These are phyloP conservation scores for Funneliformis caledonium DNA, from an alignment of 371 early-diverging fungal species.

Conservation along the genomic window DNA sequence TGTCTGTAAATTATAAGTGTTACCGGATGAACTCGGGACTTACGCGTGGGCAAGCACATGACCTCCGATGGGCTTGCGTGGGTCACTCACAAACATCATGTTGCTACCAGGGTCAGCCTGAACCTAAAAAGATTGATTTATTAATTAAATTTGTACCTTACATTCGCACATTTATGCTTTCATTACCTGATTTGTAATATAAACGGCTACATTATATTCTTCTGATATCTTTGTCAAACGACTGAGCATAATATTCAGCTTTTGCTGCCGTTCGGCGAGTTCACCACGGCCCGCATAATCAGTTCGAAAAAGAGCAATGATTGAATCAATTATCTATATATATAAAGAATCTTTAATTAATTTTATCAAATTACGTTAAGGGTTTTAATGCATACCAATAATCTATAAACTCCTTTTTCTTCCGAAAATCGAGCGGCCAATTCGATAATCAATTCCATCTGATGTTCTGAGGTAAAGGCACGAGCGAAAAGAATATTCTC, in stretches of 20 bases:
- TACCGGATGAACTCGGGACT: constrained; percentile 54
- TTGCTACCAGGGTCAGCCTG: constrained; percentile 62
- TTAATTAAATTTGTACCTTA: neutral
- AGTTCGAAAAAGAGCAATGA: constrained; percentile 79
- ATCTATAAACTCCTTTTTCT: constrained; percentile 65
- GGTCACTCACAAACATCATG: constrained; percentile 83
- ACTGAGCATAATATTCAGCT: constrained; percentile 79
- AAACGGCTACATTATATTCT: constrained; percentile 88
- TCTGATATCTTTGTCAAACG: constrained; percentile 83
- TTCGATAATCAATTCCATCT: constrained; percentile 76
- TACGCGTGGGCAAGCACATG: constrained; percentile 99
- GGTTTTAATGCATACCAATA: constrained; percentile 53
- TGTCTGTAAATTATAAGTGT: too few species aligned
- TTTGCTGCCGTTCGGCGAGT: constrained; percentile 90
- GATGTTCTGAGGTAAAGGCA: constrained; percentile 85
- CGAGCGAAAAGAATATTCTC: constrained; percentile 77
- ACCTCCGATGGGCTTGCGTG: constrained; percentile 98
- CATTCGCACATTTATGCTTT: neutral
- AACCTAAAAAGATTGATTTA: constrained; percentile 28
- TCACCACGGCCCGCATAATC: constrained; percentile 88
- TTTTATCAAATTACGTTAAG: neutral
- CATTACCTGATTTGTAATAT: constrained; percentile 86
- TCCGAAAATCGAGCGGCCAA: constrained; percentile 77
- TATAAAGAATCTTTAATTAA: neutral
- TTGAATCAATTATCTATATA: constrained; percentile 72